Conservation (phyloP, 441 rosid species). For the Arabidopsis lyrata region DNA sequence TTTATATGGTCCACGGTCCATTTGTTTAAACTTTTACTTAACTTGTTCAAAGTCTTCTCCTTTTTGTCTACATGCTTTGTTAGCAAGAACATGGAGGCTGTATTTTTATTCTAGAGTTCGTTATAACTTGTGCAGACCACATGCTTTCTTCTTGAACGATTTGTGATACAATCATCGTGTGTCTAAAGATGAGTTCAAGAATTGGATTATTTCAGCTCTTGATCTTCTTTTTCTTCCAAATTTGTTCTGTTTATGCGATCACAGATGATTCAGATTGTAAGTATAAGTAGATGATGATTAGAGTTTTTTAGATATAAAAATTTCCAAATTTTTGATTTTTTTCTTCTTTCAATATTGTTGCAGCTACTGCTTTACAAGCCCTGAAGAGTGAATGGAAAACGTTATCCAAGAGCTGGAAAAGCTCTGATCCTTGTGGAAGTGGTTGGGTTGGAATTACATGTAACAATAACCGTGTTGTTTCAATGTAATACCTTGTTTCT, state of each 20-base stretch:
- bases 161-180: slow-evolving; percentile 12
- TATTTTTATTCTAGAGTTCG: not conserved
- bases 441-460: slow-evolving; percentile 79
- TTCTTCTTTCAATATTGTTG: not conserved
- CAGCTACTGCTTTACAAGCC: slow-evolving; percentile 55
- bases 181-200: slow-evolving; percentile 49
- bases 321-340: not conserved
- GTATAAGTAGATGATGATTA: slow-evolving; percentile 25
- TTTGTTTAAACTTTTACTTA: not conserved
- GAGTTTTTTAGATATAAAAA: not conserved
- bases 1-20: not conserved
- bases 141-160: slow-evolving; percentile 22
- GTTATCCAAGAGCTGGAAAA: slow-evolving; percentile 68
- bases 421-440: slow-evolving; percentile 76
- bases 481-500: slow-evolving; percentile 52
- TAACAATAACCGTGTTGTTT: slow-evolving; percentile 53
- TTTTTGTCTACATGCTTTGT: slow-evolving; percentile 25
- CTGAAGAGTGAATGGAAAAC: slow-evolving; percentile 57
- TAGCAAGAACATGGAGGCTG: not conserved
- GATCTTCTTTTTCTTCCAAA: slow-evolving; percentile 41
- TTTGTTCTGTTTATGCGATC: slow-evolving; percentile 46
- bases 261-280: slow-evolving; percentile 61
- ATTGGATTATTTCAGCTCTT: slow-evolving; percentile 50
- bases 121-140: slow-evolving; percentile 33
- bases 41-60: slow-evolving; percentile 29